A percentile compares a stretch with the other conserved stretches of the same genome.
phyloP scores from a whole-genome alignment of 306 rosid species.

The Castanea sativa region DNA sequence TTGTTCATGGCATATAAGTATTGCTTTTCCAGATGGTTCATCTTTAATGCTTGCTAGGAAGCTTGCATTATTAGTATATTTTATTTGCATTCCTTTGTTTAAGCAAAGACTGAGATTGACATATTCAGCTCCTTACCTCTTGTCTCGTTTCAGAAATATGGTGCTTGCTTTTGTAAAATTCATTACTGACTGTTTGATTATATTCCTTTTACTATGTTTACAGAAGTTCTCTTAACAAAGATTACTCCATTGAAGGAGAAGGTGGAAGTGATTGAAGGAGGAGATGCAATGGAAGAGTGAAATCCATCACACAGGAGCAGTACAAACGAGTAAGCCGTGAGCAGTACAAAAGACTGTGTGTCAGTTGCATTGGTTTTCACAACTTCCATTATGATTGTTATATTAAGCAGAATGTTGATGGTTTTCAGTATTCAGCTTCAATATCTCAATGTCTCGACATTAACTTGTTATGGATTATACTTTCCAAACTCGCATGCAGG shows the following conservation, averaged over 20 bases:
- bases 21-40: background rate
- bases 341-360: no score
- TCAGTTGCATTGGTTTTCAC: background rate
- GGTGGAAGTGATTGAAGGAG: slow-evolving; percentile 63
- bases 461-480: background rate
- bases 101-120: background rate
- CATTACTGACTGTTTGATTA: background rate
- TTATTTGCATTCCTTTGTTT: background rate
- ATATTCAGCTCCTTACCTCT: background rate
- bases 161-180: background rate
- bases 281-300: slow-evolving; percentile 94
- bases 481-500: background rate
- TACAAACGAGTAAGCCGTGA: background rate
- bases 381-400: background rate
- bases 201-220: slow-evolving; percentile 17
- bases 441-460: background rate
- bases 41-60: background rate
- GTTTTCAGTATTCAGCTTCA: background rate
- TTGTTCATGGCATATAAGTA: background rate
- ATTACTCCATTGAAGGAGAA: slow-evolving; percentile 67
- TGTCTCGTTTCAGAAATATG: background rate
- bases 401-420: background rate
- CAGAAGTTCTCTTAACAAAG: slow-evolving; percentile 89
- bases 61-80: background rate
- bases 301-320: background rate